Evolutionary conservation across 495 filamentous ascomycete genomes (phyloP).

Genomic region (Aspergillus saccharolyticus): DNA sequence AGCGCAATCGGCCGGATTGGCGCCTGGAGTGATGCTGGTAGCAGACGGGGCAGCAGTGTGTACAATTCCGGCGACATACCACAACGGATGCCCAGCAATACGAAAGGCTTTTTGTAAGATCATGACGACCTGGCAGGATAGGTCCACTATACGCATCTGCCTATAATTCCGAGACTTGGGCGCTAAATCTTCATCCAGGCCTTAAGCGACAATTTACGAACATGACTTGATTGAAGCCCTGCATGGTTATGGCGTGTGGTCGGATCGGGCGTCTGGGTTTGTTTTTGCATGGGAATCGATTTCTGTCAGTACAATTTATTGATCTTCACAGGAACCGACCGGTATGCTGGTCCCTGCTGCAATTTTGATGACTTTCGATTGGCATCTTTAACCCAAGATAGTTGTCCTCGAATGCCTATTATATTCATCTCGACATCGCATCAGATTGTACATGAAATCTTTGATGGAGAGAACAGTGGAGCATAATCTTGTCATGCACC

Average conservation of each 20-base stretch:
- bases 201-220: conserved; percentile 19
- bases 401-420: background rate
- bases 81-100: conserved; percentile 46
- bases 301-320: conserved; percentile 14
- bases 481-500: too few relatives aligned
- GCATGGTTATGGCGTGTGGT: conserved; percentile 16
- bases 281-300: conserved; percentile 7
- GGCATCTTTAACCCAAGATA: background rate
- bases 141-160: conserved; percentile 10
- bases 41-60: conserved; percentile 36
- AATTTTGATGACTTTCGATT: conserved; percentile 1
- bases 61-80: conserved; percentile 35
- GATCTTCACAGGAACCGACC: conserved; percentile 5
- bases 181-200: conserved; percentile 15
- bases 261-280: conserved; percentile 8
- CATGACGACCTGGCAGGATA: conserved; percentile 17
- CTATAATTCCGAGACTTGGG: conserved; percentile 9
- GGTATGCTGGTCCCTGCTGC: background rate
- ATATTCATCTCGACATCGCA: background rate
- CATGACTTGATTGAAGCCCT: conserved; percentile 16
- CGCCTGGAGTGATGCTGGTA: conserved; percentile 38
- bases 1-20: conserved; percentile 32
- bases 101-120: conserved; percentile 45
- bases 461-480: background rate
- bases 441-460: background rate